These are phyloP conservation scores for Scheffersomyces titani DNA, from an alignment of 1,139 yeast genomes.

Conservation along the genomic window DNA sequence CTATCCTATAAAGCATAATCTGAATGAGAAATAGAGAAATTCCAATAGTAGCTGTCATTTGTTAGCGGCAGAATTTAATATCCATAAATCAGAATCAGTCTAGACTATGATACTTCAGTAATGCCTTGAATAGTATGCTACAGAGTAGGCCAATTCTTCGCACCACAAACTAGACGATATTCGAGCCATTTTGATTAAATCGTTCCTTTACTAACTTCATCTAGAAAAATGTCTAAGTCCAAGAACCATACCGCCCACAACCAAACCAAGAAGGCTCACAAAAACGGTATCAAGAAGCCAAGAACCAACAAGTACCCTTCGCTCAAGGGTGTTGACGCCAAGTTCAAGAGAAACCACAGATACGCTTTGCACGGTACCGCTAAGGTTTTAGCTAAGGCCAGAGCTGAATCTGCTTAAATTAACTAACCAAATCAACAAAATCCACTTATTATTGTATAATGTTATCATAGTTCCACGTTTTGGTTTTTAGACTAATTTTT, in stretches of 20 bases:
- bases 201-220: constrained; percentile 27
- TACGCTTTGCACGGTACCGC: constrained; percentile 98
- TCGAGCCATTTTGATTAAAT: background rate
- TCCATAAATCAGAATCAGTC: background rate
- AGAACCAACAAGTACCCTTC: constrained; percentile 97
- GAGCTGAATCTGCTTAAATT: constrained; percentile 38
- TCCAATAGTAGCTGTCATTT: too few relatives aligned
- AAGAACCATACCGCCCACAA: constrained; percentile 99
- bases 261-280: constrained; percentile 99
- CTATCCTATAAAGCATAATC: background rate
- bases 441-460: constrained; percentile 13
- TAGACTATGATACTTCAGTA: too few relatives aligned
- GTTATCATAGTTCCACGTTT: constrained; percentile 20
- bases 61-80: background rate
- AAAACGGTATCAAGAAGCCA: constrained; percentile 99
- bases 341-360: constrained; percentile 99
- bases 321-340: constrained; percentile 97
- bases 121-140: too few relatives aligned
- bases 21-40: background rate
- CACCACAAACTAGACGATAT: background rate
- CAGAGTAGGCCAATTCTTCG: too few relatives aligned
- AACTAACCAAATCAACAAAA: constrained; percentile 1
- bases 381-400: constrained; percentile 84
- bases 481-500: constrained; percentile 9
- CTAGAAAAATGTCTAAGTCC: constrained; percentile 83